Base-by-base conservation (phyloP, 768 basidiomycete species). In the Dentipellis sp. region DNA sequence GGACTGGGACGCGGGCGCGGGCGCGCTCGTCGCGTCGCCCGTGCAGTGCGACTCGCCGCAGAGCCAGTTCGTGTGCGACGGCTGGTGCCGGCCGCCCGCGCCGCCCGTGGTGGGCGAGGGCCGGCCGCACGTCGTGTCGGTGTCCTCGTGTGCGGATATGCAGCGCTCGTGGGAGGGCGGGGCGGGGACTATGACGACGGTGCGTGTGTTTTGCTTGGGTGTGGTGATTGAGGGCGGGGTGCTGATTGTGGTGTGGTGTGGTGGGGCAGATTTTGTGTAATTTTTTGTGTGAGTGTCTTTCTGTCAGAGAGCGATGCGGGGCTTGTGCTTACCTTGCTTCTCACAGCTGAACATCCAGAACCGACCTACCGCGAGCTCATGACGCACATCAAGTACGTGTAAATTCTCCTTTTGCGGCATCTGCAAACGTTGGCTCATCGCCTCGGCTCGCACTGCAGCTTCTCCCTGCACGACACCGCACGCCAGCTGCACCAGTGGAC, bases 131-230 rank as follows among this genome's bases (percentile, higher is more conserved):
- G 38, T 57, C 11, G 53, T 57, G 54, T 64, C 63, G 2, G 36
- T 66, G 4, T 61, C 65, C 1, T 60, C 63, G 0, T 66, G 65
- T 38, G 57, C 61, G 39, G 66, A 67, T 35, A 37, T 56, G 36
- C 66, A 66, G 49, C 55, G 38, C 35, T 51, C 61, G 7, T 67
- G 61, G 59, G 66, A 66, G 39, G 17, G 52, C 21, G 56, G 58
- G 1, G 63, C 61, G 23, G 56, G 52, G 14, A 63, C 63, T 35
- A 50, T 63, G 56, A 63, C 63, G 10, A 51, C 37, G 45, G 62
- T 58, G 23, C 50, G 50, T 36, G 10, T 49, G 7, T 4, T 16
- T 10, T 14, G 8, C 29, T 22, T 22, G 4, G 17, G 42, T 45
- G 2, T 45, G 42, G 0, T 8, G 2, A 5, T 11, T 16, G n/a